These are phyloP conservation scores for Knoxdaviesia proteae DNA, from an alignment of 2,329 filamentous ascomycete genomes.

Conservation along the genomic window DNA sequence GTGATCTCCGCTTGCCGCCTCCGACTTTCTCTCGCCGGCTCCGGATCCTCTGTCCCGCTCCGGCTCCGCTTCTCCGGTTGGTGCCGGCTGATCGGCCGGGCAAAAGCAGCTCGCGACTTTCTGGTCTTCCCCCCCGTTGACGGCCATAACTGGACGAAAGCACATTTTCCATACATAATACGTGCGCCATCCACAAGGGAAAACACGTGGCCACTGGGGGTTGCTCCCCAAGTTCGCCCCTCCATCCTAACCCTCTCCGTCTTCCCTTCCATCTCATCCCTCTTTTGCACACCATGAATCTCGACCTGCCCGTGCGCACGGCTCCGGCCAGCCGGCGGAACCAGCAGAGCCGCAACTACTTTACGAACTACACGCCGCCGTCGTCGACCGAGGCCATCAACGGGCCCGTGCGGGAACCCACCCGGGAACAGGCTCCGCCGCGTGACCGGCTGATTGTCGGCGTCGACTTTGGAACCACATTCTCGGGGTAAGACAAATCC, in stretches of 20 bases:
- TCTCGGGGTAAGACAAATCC: constrained; percentile 34
- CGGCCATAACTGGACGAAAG: too few species aligned
- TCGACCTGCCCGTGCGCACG: constrained; percentile 30
- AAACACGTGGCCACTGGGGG: not conserved
- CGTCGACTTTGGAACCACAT: constrained; percentile 71
- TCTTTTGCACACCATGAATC: constrained; percentile 8
- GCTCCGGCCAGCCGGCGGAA: constrained; percentile 26
- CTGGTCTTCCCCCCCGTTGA: not conserved
- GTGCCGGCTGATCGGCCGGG: too few species aligned
- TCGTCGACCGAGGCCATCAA: constrained; percentile 42
- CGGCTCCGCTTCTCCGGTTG: too few species aligned
- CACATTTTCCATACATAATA: not conserved
- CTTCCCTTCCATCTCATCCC: not conserved
- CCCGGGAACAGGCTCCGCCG: constrained; percentile 26
- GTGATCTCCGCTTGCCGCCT: too few species aligned
- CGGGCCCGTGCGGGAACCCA: constrained; percentile 35
- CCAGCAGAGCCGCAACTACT: constrained; percentile 34
- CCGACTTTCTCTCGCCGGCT: too few species aligned
- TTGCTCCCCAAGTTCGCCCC: not conserved
- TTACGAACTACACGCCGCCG: constrained; percentile 30
- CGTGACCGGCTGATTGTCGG: constrained; percentile 54
- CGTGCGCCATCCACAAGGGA: too few species aligned
- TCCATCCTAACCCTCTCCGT: not conserved
- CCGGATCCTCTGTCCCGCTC: too few species aligned
- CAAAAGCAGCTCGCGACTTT: too few species aligned